Evolutionary conservation across 2,329 filamentous ascomycete species (phyloP).

Genomic region (Fusarium buharicum): DNA sequence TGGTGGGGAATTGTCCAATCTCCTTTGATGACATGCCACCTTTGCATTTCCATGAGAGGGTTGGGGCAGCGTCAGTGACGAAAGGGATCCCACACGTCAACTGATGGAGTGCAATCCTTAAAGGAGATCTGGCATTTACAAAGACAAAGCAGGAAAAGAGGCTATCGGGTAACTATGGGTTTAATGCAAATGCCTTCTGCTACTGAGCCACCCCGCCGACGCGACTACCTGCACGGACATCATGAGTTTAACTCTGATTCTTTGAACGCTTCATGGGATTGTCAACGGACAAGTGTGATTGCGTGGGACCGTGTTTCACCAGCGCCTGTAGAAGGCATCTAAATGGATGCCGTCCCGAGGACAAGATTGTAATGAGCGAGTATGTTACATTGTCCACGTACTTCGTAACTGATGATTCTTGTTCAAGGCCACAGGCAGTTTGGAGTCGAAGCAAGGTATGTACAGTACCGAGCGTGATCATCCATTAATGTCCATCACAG

Average conservation of each 20-base stretch:
- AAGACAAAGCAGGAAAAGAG: slow-evolving; percentile 25
- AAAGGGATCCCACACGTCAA: slow-evolving; percentile 20
- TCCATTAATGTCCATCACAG: slow-evolving; percentile 5
- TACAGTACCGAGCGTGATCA: background rate
- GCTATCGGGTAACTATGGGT: slow-evolving; percentile 29
- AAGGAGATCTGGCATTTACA: slow-evolving; percentile 19
- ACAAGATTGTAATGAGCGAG: slow-evolving; percentile 12
- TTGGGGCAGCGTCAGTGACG: slow-evolving; percentile 24
- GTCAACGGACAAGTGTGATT: slow-evolving; percentile 24
- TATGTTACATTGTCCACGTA: slow-evolving; percentile 21
- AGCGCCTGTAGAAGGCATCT: slow-evolving; percentile 25
- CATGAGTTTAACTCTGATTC: slow-evolving; percentile 23
- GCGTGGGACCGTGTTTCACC: slow-evolving; percentile 42
- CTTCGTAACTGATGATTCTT: slow-evolving; percentile 1
- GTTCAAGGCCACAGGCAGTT: slow-evolving; percentile 6
- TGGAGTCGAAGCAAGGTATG: slow-evolving; percentile 10
- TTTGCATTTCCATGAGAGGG: slow-evolving; percentile 32
- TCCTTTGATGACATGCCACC: slow-evolving; percentile 42
- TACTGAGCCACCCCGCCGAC: slow-evolving; percentile 29
- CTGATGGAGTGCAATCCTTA: slow-evolving; percentile 13
- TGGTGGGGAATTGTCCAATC: slow-evolving; percentile 46
- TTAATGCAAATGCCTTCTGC: slow-evolving; percentile 12
- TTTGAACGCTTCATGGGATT: slow-evolving; percentile 5
- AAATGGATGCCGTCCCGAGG: slow-evolving; percentile 16
- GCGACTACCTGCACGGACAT: slow-evolving; percentile 39